Evolutionary conservation across 441 rosid genomes (phyloP), one percentile per base, ranked within the genome.

Genomic region (Mallotus japonicus): DNA sequence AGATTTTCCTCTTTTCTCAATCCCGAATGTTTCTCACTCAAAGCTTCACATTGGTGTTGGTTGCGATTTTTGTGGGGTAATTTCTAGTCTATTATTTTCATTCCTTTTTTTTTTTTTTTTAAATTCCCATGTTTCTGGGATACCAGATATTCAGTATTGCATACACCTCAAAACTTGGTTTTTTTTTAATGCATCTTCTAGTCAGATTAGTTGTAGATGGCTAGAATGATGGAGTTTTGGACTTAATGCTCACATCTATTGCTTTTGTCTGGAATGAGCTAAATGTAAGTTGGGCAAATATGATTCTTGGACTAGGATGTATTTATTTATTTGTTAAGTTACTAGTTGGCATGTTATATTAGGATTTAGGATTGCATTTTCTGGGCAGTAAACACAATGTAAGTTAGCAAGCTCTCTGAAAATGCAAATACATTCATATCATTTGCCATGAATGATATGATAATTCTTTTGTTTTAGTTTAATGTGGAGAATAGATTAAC

Each of bases 1-100:
- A 47, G 73, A 76, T 56, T 13, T 70, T 20, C 55, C 50, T 50
- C 12, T 67, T 55, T 53, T 57, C 47, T 46, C 53, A 2, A 42
- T n/a, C 12, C 44, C 81, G 51, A 46, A 63, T 15, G 66, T 34
- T 62, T 11, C 78, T 70, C 74, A 8, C 11, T 60, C 73, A 19
- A 76, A 56, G 11, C 70, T 78, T 77, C 94, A 88, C 77, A 0
- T 22, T 22, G 65, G 70, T 62, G 74, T 58, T 78, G 94, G 94
- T 65, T 91, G 94, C 71, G 92, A 91, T 83, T 82, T 71, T 72
- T 89, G 92, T 66, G 97, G 94, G 84, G 94, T 91, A 85, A 87
- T 63, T 70, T 42, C 62, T 47, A 60, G 12, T 68, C 76, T 65
- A 62, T 32, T 28, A 11, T 46, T 54, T 63, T 46, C n/a, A 10